Evolutionary conservation across 495 filamentous ascomycete species (phyloP), one percentile per base, ranked within the genome.

Genomic region (Xylaria grammica): DNA sequence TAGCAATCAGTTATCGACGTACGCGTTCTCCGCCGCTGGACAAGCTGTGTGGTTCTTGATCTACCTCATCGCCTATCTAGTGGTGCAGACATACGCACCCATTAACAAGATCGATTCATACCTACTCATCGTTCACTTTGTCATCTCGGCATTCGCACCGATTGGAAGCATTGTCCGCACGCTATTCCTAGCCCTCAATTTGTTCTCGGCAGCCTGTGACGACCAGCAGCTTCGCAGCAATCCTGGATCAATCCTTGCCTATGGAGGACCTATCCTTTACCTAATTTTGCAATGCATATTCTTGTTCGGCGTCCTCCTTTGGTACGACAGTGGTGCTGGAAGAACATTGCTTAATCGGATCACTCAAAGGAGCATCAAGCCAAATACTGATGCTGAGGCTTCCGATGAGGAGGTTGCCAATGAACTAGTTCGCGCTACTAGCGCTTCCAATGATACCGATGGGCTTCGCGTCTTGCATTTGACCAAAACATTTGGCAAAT

Each of bases 401-500:
- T 78, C 75, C 0, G 81, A 83, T 63, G 78, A 80, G 46, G 81
- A 83, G 63, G 67, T 82, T 17, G 77, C 76, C 26, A 72, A 77
- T 61, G 81, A 83, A 67, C 75, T 81, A 29, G 65, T 70, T 51
- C 78, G 80, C 63, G 76, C 82, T 57, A 78, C 74, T 29, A 78
- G 73, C 66, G 63, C 65, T 8, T 56, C 74, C 13, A 71, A 69
- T 34, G 81, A 84, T 45, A 71, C 71, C 17, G 85, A 87, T 65
- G 91, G 91, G 29, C 87, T 97, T 20, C 85, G 88, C 17, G 88
- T 94, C 8, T 67, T 92, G 27, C 85, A 92, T 67, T 78, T 95
- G 17, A 91, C 86, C 49, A 97, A 96, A 74, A 76, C 84, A 9
- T 96, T 94, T 61, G 86, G 87, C 15, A 83, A 84, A 58, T 77